Percentiles rank a stretch among this genome's conserved stretches.
These are phyloP conservation scores for Fusarium phyllophilum DNA, from an alignment of 2,329 filamentous ascomycete species.

Conservation along the genomic window DNA sequence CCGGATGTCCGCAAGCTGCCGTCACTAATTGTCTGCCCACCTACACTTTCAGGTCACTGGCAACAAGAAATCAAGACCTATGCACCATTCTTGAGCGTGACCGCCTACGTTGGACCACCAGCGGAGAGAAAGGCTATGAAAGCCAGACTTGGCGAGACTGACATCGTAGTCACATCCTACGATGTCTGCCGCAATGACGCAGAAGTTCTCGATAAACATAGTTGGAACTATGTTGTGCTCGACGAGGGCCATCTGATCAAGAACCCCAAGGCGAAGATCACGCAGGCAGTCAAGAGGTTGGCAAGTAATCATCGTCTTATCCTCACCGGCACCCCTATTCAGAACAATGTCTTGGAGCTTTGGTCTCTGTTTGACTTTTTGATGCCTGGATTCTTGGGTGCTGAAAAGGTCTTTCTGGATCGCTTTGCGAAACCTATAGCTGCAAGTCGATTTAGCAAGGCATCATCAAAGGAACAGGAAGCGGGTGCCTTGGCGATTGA, in stretches of 20 bases:
- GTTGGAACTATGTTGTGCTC: constrained; percentile 97
- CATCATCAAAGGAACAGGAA: constrained; percentile 98
- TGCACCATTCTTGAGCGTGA: constrained; percentile 89
- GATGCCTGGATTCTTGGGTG: constrained; percentile 97
- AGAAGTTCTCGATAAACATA: constrained; percentile 83
- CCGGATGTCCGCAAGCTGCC: constrained; percentile 83
- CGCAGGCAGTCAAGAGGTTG: constrained; percentile 88
- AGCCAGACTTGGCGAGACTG: constrained; percentile 76
- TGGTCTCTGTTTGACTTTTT: constrained; percentile 99
- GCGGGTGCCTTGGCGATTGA: constrained; percentile 95
- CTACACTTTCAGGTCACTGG: constrained; percentile 97
- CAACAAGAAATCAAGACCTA: constrained; percentile 97
- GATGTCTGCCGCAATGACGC: constrained; percentile 97
- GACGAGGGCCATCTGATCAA: constrained; percentile 99
- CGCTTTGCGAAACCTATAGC: constrained; percentile 95
- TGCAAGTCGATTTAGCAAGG: constrained; percentile 93
- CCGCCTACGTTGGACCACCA: constrained; percentile 91
- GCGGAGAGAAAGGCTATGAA: constrained; percentile 79
- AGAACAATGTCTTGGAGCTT: constrained; percentile 96
- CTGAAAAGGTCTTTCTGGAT: constrained; percentile 94
- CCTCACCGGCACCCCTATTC: constrained; percentile 94
- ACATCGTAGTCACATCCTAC: constrained; percentile 97
- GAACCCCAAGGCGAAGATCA: constrained; percentile 97
- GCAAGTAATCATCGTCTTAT: constrained; percentile 94
- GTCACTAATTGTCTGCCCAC: constrained; percentile 94